Evolutionary conservation across 345 rosid genomes (phyloP).

Genomic region (Lepidium sativum): DNA sequence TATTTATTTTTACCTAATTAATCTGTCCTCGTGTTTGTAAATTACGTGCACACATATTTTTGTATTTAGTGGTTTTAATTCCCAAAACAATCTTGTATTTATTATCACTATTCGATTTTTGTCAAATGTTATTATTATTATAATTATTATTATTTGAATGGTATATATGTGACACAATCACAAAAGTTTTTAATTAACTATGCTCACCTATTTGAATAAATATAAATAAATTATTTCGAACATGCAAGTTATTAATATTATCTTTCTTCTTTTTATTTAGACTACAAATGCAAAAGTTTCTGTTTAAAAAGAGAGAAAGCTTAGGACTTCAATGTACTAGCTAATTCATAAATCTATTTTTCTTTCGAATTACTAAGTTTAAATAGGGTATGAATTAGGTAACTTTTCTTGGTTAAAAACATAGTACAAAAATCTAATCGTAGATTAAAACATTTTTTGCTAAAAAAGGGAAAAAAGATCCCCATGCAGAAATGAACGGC

Average conservation of each 20-base stretch:
- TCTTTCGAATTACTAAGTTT: background rate
- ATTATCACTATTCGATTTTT: too few species aligned
- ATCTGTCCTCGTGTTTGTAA: background rate
- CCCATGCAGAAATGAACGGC: slow-evolving; percentile 21
- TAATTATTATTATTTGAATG: background rate
- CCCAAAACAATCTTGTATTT: background rate
- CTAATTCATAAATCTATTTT: background rate
- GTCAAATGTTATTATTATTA: too few species aligned
- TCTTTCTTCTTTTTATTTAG: too few species aligned
- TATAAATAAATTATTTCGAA: too few species aligned
- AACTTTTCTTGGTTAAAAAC: background rate
- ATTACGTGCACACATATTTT: background rate
- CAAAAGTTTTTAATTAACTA: background rate
- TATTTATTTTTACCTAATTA: background rate
- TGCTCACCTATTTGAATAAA: background rate
- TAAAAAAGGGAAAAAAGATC: background rate
- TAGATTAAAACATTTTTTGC: background rate
- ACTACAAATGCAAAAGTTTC: background rate
- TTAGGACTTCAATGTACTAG: background rate
- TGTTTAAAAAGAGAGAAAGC: too few species aligned
- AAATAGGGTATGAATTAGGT: background rate
- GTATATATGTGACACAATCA: background rate
- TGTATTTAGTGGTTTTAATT: background rate
- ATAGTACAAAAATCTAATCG: background rate
- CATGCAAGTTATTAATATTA: too few species aligned